Evolutionary conservation across 345 rosid species (phyloP).

Genomic region (Clausena lansium): DNA sequence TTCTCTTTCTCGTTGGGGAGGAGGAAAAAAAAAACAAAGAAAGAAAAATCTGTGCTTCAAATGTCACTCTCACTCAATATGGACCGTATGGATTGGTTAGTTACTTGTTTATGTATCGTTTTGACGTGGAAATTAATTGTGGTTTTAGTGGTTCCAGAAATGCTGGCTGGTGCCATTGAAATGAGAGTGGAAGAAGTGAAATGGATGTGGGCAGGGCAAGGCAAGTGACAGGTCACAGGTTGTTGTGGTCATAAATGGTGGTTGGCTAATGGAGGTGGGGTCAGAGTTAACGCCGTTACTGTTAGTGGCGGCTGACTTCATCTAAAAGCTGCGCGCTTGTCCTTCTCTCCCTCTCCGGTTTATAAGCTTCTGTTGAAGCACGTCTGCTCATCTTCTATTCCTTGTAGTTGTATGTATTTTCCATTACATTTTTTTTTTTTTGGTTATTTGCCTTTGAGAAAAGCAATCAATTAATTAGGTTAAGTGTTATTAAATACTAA

Average conservation of each 20-base stretch:
- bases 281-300: slow-evolving; percentile 39
- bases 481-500: too few species aligned
- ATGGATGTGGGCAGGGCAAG: background rate
- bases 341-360: background rate
- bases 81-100: background rate
- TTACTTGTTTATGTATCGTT: background rate
- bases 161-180: too few species aligned
- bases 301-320: slow-evolving; percentile 56
- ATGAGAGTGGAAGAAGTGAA: background rate
- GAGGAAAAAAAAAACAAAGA: too few species aligned
- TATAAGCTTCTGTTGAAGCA: slow-evolving; percentile 4
- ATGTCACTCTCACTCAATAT: slow-evolving; percentile 22
- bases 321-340: slow-evolving; percentile 6
- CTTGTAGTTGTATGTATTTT: too few species aligned
- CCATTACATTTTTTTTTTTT: too few species aligned
- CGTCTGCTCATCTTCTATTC: background rate
- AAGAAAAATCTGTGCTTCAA: slow-evolving; percentile 20
- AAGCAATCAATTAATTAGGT: too few species aligned
- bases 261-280: background rate
- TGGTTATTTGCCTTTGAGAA: too few species aligned
- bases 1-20: slow-evolving; percentile 19
- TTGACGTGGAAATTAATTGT: background rate
- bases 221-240: too few species aligned
- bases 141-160: background rate
- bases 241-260: background rate